These are phyloP conservation scores for Sapria himalayana DNA, from an alignment of 345 rosid species.

Conservation along the genomic window DNA sequence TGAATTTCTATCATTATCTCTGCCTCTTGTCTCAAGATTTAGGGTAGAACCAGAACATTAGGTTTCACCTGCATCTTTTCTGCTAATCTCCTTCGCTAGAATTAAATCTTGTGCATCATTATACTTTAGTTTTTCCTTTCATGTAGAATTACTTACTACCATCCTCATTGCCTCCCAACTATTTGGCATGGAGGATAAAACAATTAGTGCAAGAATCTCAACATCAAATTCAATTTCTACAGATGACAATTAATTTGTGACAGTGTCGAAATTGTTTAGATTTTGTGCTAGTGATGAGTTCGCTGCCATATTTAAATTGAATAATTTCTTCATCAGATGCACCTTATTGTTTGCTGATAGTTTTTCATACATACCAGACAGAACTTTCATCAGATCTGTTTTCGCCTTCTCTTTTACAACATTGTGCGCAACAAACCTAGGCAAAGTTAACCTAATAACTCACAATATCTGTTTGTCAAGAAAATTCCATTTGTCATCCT, in stretches of 20 bases:
- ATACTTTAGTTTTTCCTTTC: not conserved
- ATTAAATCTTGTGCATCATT: not conserved
- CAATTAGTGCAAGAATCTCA: not conserved
- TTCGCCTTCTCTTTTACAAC: not conserved
- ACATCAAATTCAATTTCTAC: not conserved
- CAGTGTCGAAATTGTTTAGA: no score
- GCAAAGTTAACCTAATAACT: not conserved
- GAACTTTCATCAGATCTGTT: not conserved
- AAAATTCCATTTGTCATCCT: not conserved
- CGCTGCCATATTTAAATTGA: not conserved
- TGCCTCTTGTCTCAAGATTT: not conserved
- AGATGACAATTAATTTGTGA: not conserved
- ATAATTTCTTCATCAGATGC: not conserved
- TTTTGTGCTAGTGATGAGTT: not conserved
- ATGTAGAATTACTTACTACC: not conserved
- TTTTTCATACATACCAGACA: not conserved
- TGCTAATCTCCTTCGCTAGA: not conserved
- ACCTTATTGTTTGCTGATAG: not conserved
- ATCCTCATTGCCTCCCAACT: not conserved
- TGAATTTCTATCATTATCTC: no score
- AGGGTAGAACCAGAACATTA: not conserved
- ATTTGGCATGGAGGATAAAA: not conserved
- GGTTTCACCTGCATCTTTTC: not conserved
- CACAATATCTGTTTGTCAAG: not conserved
- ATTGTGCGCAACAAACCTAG: not conserved